Conservation (phyloP, 345 rosid genomes). For the Gossypium ekmanianum region DNA sequence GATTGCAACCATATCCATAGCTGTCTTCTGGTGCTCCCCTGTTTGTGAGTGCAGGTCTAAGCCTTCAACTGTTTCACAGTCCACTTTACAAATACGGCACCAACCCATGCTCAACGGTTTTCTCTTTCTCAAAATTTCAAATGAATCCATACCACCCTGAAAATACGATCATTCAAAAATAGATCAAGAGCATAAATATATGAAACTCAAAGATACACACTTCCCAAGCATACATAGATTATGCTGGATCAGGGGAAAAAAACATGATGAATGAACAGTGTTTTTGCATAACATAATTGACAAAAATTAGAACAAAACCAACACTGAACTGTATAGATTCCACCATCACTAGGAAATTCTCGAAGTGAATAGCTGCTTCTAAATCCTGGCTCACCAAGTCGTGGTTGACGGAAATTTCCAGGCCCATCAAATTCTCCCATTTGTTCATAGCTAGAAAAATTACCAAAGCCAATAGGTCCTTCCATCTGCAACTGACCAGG, state of each 20-base stretch:
- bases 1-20: constrained; percentile 57
- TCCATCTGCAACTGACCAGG: constrained; percentile 27
- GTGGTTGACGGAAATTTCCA: constrained; percentile 33
- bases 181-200: constrained; percentile 9
- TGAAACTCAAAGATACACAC: neutral
- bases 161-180: constrained; percentile 8
- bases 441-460: constrained; percentile 33
- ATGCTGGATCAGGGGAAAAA: neutral
- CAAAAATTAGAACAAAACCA: neutral
- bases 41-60: constrained; percentile 69
- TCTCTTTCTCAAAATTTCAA: constrained; percentile 42
- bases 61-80: constrained; percentile 72
- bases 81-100: constrained; percentile 63
- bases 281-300: neutral
- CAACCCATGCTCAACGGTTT: neutral
- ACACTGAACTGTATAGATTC: constrained; percentile 49
- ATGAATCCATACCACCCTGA: constrained; percentile 45
- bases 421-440: constrained; percentile 43
- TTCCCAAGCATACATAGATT: neutral
- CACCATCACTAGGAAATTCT: constrained; percentile 42
- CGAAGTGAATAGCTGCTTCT: constrained; percentile 48
- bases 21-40: constrained; percentile 67
- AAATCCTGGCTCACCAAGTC: constrained; percentile 58
- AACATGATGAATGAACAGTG: neutral
- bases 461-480: constrained; percentile 34